Evolutionary conservation across 176 grass and related monocot species (phyloP).

Genomic region (Poa pratensis): DNA sequence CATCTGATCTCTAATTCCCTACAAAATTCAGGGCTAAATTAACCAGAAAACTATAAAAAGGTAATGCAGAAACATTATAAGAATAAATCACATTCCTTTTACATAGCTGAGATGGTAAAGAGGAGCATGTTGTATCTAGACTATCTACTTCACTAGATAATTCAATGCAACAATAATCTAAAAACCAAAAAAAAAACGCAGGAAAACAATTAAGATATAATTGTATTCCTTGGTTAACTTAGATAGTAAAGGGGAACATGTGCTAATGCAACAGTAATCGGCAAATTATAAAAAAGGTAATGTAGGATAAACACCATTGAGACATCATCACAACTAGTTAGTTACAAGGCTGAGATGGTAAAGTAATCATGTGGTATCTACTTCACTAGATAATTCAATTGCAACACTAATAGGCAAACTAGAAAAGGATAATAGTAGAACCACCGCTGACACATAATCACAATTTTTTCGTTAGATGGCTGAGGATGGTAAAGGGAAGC

Average conservation of each 20-base stretch:
- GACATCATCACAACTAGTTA: not conserved
- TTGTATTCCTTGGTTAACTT: not conserved
- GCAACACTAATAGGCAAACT: not conserved
- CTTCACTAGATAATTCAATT: conserved; percentile 16
- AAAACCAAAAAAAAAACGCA: not conserved
- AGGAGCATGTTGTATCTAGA: not conserved
- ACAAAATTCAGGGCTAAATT: not conserved
- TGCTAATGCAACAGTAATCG: not conserved
- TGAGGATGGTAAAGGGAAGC: not conserved
- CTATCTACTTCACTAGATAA: conserved; percentile 5
- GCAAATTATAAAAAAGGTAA: not conserved
- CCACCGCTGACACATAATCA: not conserved
- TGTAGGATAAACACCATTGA: not conserved
- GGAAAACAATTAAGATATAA: not conserved
- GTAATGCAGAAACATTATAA: not conserved
- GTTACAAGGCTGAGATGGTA: not conserved
- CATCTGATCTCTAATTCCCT: not conserved
- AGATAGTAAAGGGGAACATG: not conserved
- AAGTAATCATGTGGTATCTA: not conserved
- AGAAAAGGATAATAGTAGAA: not conserved
- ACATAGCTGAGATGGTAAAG: not conserved
- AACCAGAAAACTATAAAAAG: not conserved
- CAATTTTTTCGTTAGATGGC: not conserved
- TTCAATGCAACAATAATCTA: not conserved
- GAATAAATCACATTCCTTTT: not conserved